Evolutionary conservation across 345 rosid species (phyloP).

Genomic region (Gynandropsis gynandra): DNA sequence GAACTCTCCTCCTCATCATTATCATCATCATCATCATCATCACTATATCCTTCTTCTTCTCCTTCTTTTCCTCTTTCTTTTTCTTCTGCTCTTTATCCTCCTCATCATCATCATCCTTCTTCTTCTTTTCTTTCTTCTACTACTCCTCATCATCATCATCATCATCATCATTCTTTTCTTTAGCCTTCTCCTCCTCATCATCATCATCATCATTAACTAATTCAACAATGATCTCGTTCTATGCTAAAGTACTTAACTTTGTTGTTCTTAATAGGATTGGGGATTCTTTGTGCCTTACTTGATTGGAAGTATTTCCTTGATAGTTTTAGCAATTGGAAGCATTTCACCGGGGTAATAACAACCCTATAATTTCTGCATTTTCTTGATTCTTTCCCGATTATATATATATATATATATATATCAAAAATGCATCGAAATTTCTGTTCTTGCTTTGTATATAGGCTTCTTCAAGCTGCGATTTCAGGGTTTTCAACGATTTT

Average conservation of each 20-base stretch:
- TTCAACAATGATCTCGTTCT: too few relatives aligned
- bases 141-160: too few relatives aligned
- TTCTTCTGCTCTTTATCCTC: too few relatives aligned
- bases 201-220: too few relatives aligned
- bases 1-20: slow-evolving; percentile 9
- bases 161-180: too few relatives aligned
- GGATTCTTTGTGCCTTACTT: slow-evolving; percentile 94
- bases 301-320: slow-evolving; percentile 78
- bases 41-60: background rate
- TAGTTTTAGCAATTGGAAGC: slow-evolving; percentile 84
- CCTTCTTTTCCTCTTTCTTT: background rate
- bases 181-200: too few relatives aligned
- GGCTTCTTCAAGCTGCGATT: slow-evolving; percentile 90
- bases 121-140: too few relatives aligned
- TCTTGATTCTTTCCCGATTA: background rate
- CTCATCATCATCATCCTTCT: too few relatives aligned
- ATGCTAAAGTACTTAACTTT: background rate
- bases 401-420: background rate
- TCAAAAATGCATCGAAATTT: too few relatives aligned
- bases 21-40: too few relatives aligned
- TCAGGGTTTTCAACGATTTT: slow-evolving; percentile 67
- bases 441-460: slow-evolving; percentile 19
- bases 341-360: slow-evolving; percentile 70
- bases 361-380: background rate
- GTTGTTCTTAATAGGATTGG: slow-evolving; percentile 60